A percentile compares a stretch with the other conserved stretches of the same genome.
phyloP scores from a whole-genome alignment of 768 basidiomycete species.

The Lactarius sp. region DNA sequence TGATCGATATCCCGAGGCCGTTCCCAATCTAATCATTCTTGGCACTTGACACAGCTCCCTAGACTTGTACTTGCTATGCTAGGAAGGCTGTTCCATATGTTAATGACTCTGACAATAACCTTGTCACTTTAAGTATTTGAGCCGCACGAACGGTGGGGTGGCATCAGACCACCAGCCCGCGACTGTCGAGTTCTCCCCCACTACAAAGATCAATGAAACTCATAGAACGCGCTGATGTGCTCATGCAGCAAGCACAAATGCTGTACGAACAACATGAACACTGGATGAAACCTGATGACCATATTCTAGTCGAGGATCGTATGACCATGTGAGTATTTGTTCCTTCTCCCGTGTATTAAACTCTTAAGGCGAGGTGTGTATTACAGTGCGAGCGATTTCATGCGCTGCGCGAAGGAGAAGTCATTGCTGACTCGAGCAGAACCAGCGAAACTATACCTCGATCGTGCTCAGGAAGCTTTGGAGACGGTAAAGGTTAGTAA shows the following conservation, averaged over 20 bases:
- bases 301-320: background rate
- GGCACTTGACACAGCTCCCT: too few relatives aligned
- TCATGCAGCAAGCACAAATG: background rate
- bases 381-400: slow-evolving; percentile 7
- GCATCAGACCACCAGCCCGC: background rate
- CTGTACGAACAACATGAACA: background rate
- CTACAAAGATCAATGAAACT: background rate
- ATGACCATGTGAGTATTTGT: background rate
- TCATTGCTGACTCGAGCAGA: background rate
- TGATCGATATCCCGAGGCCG: too few relatives aligned
- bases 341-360: background rate
- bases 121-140: background rate
- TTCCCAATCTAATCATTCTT: too few relatives aligned
- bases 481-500: slow-evolving; percentile 6
- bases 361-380: background rate
- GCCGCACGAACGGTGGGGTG: background rate
- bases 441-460: slow-evolving; percentile 5
- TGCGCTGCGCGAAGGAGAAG: background rate
- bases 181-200: background rate
- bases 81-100: too few relatives aligned
- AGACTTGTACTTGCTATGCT: too few relatives aligned
- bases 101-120: too few relatives aligned
- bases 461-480: slow-evolving; percentile 1
- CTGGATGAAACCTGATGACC: background rate
- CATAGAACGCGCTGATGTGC: background rate